phyloP scores from a whole-genome alignment of 2,329 filamentous ascomycete species.

The Colletotrichum neosansevieriae region DNA sequence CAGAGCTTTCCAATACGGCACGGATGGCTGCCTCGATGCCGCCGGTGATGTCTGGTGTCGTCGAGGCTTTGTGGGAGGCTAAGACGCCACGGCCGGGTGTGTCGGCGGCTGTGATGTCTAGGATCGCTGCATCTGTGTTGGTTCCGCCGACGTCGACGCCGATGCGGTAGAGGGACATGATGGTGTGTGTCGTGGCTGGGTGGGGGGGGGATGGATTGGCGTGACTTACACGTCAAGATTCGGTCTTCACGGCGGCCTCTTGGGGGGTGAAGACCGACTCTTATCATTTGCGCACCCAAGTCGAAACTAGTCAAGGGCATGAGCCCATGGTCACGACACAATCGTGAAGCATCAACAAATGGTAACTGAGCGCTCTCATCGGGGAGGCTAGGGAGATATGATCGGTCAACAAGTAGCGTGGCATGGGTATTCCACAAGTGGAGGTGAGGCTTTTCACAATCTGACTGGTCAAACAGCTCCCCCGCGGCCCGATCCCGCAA shows the following conservation, averaged over 20 bases:
- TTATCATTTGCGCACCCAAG: background rate
- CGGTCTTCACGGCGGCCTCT: too few relatives aligned
- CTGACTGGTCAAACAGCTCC: background rate
- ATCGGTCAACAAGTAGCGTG: background rate
- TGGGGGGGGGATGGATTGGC: too few relatives aligned
- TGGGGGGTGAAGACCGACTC: background rate
- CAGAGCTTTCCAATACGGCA: conserved; percentile 54
- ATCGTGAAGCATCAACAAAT: background rate
- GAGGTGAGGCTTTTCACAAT: background rate
- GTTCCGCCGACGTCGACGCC: conserved; percentile 57
- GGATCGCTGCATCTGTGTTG: conserved; percentile 59
- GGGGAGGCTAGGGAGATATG: background rate
- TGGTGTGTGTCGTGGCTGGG: conserved; percentile 30
- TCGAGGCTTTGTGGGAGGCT: conserved; percentile 62
- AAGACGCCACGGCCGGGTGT: conserved; percentile 55
- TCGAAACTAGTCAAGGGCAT: background rate
- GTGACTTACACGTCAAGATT: too few relatives aligned
- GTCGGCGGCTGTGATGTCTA: conserved; percentile 54
- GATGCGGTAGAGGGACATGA: conserved; percentile 58
- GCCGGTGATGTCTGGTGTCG: conserved; percentile 62
- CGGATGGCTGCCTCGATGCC: conserved; percentile 61
- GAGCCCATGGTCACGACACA: background rate
- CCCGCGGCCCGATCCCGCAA: background rate
- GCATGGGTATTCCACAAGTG: background rate
- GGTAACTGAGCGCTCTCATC: background rate